Evolutionary conservation across 352 stramenopile species (phyloP), one percentile per base, ranked within the genome.

Genomic region (Phytophthora pini): DNA sequence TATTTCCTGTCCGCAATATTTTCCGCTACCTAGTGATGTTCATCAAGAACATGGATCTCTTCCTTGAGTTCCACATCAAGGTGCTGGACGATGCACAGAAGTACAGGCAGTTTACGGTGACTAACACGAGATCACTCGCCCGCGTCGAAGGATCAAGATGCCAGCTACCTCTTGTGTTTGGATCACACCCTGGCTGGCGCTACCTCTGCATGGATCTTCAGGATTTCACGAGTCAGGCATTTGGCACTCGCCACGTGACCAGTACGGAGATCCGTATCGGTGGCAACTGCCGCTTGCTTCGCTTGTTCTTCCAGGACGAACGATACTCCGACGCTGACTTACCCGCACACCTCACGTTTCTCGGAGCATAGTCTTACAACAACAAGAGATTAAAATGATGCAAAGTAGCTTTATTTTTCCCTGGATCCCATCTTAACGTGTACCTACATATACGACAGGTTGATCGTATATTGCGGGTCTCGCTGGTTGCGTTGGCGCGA

Each of bases 391-490:
- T 31, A 29, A 32, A 27, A 50, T 12, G 27, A 50, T 41, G 36
- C 10, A 31, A n/a, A 38, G 15, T 27, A 57, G 29, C 17, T 55
- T 41, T 55, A 55, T 55, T 49, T 13, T 32, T 4, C 22, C 22
- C 5, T 8, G 11, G 26, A n/a, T 46, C 29, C 34, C 39, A 57
- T 52, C 22, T 32, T 38, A 4, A 43, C 27, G 50, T 27, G 52
- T 26, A 53, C 54, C 65, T 93, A 96, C 48, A 96, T 70, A 69
- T 92, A 92, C 58, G 88, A 95, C 24, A 94, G 64, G 45, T 93
- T 93, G 62, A 96, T 89, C 34, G 88, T 89, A 68, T 90, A 93
- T 70, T 96, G 88, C 43, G 85, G 85, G 22, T 96, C 88, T 56
- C 84, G 84, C 68, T 93, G 86, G 60, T 96, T 96, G 60, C 88